These are phyloP conservation scores for Xylariaceae sp. DNA, from an alignment of 2,329 filamentous ascomycete species.

Conservation along the genomic window DNA sequence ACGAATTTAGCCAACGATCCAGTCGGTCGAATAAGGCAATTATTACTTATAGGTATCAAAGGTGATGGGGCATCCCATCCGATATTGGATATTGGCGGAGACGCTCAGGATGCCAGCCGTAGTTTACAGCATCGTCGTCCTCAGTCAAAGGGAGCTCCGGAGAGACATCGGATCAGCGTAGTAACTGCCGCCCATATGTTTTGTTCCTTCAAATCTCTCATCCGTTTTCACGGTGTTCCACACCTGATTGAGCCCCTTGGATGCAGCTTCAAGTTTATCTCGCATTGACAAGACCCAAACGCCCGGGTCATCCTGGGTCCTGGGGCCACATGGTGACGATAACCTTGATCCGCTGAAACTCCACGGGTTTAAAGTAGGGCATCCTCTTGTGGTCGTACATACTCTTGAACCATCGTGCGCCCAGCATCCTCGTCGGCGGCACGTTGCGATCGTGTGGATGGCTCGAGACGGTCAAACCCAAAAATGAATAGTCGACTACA, in stretches of 20 bases:
- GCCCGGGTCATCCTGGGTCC: constrained; percentile 3
- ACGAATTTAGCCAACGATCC: no score
- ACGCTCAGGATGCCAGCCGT: no score
- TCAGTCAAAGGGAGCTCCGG: constrained; percentile 1
- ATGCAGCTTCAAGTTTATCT: neutral
- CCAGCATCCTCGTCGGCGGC: neutral
- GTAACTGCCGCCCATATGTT: constrained; percentile 6
- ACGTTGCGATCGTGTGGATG: neutral
- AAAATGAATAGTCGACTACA: neutral
- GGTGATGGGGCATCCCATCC: no score
- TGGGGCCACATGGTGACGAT: constrained; percentile 11
- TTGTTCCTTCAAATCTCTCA: constrained; percentile 11
- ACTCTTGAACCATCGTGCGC: neutral
- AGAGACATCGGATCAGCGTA: constrained; percentile 9
- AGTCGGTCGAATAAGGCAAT: no score
- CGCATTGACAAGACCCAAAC: constrained; percentile 11
- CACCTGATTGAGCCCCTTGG: constrained; percentile 7
- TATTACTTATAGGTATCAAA: no score
- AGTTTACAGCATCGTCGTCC: neutral
- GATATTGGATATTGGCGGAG: no score
- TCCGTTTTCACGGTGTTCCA: constrained; percentile 13
- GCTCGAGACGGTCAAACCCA: neutral
- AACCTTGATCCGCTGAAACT: neutral
- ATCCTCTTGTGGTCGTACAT: neutral
- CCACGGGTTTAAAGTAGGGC: neutral